Evolutionary conservation across 192 early-diverging fungal genomes (phyloP), one percentile per base, ranked within the genome.

Genomic region (Thoreauomyces humboldtii): DNA sequence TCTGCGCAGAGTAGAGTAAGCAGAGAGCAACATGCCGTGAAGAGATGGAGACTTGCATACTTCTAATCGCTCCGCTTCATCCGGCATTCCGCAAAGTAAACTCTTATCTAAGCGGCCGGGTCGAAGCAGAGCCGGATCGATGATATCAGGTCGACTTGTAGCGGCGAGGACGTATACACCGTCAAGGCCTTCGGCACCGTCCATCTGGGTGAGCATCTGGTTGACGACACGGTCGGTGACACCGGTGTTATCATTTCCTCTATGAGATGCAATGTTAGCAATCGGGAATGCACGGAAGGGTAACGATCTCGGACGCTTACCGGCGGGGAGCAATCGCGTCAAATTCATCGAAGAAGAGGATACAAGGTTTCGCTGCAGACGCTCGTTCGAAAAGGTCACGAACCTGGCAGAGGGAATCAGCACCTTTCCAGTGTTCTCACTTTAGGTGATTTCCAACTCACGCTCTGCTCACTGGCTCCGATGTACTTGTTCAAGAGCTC

Each of bases 401-500:
- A 1, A 90, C 72, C 83, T 85, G 41, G n/a, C n/a, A n/a, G n/a
- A n/a, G n/a, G n/a, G n/a, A n/a, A n/a, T n/a, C n/a, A n/a, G n/a
- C n/a, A n/a, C n/a, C 1, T 21, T n/a, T n/a, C n/a, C n/a, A n/a
- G n/a, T n/a, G n/a, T n/a, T n/a, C n/a, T n/a, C n/a, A n/a, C n/a
- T n/a, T n/a, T n/a, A n/a, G n/a, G n/a, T n/a, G n/a, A n/a, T n/a
- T n/a, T n/a, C n/a, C n/a, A 12, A 76, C 63, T 63, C 36, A 93
- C 95, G 0, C 88, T 82, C 64, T 96, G 92, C 76, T 99, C 96
- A 67, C 92, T 94, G 17, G 92, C 92, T 41, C 96, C 96, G 73
- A 99, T 99, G 69, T 99, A 99, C 83, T 98, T 99, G 76, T 97
- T 98, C 45, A 99, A 72, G 32, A 99, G 80, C 67, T 99, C 95